Conservation (phyloP, 2,329 filamentous ascomycete species). For the Monilinia vaccinii-corymbosi region DNA sequence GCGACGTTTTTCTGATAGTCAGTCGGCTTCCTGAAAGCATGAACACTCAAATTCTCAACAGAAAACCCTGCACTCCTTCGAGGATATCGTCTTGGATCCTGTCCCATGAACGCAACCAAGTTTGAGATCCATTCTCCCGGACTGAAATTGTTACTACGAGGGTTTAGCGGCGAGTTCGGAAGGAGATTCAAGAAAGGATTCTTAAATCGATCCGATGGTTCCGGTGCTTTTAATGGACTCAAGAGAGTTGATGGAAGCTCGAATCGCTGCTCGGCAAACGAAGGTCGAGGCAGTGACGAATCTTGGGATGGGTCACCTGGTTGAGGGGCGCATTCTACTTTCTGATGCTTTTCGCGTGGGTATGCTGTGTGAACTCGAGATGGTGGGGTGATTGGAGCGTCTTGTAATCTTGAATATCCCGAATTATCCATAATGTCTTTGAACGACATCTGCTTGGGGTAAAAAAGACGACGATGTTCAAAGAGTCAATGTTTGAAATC, state of each 20-base stretch:
- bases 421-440: slow-evolving; percentile 4
- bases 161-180: slow-evolving; percentile 34
- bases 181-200: slow-evolving; percentile 13
- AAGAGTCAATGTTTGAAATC: not conserved
- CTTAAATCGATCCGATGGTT: not conserved
- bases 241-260: not conserved
- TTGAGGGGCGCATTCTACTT: slow-evolving; percentile 5
- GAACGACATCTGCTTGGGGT: not conserved
- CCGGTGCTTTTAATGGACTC: not conserved
- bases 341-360: slow-evolving; percentile 10
- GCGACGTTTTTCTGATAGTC: slow-evolving; percentile 61
- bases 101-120: slow-evolving; percentile 25
- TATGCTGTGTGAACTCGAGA: slow-evolving; percentile 9
- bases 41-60: slow-evolving; percentile 60
- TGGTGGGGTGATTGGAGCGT: slow-evolving; percentile 3
- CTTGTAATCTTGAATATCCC: not conserved
- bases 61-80: slow-evolving; percentile 51
- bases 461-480: not conserved
- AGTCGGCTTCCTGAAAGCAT: slow-evolving; percentile 56
- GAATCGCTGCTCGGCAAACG: not conserved
- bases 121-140: slow-evolving; percentile 40
- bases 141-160: slow-evolving; percentile 41
- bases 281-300: not conserved
- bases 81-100: slow-evolving; percentile 35
- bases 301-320: not conserved